Conservation (phyloP, 495 filamentous ascomycete genomes). For the Cercophora sp. region DNA sequence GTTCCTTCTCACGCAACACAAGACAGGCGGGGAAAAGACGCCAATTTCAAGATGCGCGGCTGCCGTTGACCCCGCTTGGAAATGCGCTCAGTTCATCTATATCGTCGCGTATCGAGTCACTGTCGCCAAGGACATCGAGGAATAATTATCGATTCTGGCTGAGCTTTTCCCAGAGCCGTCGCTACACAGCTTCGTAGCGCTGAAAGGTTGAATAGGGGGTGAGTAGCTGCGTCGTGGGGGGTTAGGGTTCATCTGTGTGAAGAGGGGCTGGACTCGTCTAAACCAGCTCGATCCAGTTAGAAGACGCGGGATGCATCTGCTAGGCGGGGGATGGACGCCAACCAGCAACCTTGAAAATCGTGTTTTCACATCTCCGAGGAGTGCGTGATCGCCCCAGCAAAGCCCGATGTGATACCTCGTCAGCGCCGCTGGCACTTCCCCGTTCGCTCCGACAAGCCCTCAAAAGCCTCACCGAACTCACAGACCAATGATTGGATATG, state of each 20-base stretch:
- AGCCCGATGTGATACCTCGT: not conserved
- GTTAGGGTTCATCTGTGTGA: slow-evolving; percentile 8
- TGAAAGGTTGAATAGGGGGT: not conserved
- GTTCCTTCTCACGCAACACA: slow-evolving; percentile 5
- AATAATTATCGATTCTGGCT: not conserved
- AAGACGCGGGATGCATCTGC: not conserved
- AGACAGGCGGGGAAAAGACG: not conserved
- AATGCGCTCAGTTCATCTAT: not conserved
- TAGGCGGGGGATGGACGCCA: slow-evolving; percentile 8
- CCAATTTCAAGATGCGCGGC: slow-evolving; percentile 1
- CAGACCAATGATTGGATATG: too few relatives aligned
- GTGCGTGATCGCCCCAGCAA: slow-evolving; percentile 6
- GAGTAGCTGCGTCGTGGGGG: not conserved
- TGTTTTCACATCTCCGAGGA: slow-evolving; percentile 36
- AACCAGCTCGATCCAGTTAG: slow-evolving; percentile 3
- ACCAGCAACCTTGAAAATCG: slow-evolving; percentile 12
- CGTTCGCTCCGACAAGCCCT: too few relatives aligned
- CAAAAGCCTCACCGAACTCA: too few relatives aligned
- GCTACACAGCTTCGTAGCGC: not conserved
- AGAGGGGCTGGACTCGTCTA: slow-evolving; percentile 5
- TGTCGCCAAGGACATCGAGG: not conserved
- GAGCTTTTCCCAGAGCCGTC: not conserved
- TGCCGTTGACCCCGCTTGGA: not conserved
- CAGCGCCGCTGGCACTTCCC: slow-evolving; percentile 3
- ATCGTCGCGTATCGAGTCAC: not conserved